Evolutionary conservation across 1,284 basidiomycete genomes (phyloP), one percentile per base, ranked within the genome.

Genomic region (Inonotus hispidus): DNA sequence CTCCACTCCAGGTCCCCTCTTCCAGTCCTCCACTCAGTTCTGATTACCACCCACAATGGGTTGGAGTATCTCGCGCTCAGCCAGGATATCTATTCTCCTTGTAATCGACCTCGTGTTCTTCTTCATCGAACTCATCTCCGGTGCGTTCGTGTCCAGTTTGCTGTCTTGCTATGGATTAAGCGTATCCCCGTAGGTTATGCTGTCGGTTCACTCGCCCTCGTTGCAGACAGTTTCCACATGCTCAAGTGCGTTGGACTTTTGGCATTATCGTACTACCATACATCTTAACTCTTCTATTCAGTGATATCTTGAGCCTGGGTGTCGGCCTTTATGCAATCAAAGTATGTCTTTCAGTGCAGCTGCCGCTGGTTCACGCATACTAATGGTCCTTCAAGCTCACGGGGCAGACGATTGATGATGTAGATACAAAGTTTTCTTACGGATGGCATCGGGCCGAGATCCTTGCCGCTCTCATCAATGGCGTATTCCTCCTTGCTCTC

Each of bases 381-480:
- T 60, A 54, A 66, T 56, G 49, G n/a, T 63, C n/a, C 47, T 56
- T 47, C 39, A 63, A 88, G 88, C 77, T 90, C 56, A 82, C 87
- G 27, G 75, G 52, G 74, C 71, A 60, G 21, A 59, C 46, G n/a
- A 37, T 58, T 16, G 39, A 57, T 43, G 62, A 65, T 39, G 58
- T 61, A 7, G 74, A 78, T 65, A 73, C 79, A 41, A 84, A 85
- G 45, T 95, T 94, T 73, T 92, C 92, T 1, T 97, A 96, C 70
- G 94, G 94, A 21, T 98, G 95, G 95, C 96, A 99, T 75, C 83
- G 97, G 61, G 97, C 97, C n/a, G 97, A 99, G 72, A 97, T 99
- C 64, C 83, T 99, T 7, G 94, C 94, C 32, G 93, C 94, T 0
- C 81, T 99, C 52, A 79, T 98, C 70, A 99, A 99, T 70, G 96